phyloP scores from a whole-genome alignment of 2,329 filamentous ascomycete genomes.

The Botryotinia convoluta region DNA sequence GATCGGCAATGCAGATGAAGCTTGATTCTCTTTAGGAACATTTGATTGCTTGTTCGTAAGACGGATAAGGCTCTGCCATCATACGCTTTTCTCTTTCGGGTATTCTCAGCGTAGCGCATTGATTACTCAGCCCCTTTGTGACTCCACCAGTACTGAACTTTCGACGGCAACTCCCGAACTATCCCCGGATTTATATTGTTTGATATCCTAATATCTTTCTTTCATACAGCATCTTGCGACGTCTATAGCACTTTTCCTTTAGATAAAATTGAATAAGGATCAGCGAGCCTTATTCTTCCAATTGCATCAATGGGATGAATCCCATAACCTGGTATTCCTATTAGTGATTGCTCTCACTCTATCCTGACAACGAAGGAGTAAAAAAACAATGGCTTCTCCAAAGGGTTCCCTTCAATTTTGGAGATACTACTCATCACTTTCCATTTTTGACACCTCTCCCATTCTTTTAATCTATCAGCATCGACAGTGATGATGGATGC shows the following conservation, averaged over 20 bases:
- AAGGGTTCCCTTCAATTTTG: background rate
- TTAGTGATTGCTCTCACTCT: background rate
- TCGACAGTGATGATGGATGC: background rate
- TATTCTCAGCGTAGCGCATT: slow-evolving; percentile 18
- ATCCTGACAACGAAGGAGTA: background rate
- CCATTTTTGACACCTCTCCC: background rate
- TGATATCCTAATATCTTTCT: background rate
- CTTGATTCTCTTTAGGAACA: background rate
- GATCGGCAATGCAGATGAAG: background rate
- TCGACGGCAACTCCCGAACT: background rate
- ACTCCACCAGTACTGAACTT: background rate
- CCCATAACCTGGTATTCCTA: background rate
- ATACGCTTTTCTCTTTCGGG: slow-evolving; percentile 9
- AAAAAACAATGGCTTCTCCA: too few relatives aligned
- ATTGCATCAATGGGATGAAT: background rate
- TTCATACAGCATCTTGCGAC: background rate
- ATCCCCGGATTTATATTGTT: background rate
- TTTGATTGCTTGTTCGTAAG: background rate
- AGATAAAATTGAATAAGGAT: fast-evolving
- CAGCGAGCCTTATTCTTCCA: background rate
- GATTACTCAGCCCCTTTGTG: background rate
- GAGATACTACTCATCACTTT: background rate
- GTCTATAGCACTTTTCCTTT: background rate
- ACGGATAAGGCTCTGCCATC: background rate
- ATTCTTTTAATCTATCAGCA: background rate